Base-by-base conservation (phyloP, 371 early-diverging fungal genomes). In the Mucor piriformis region DNA sequence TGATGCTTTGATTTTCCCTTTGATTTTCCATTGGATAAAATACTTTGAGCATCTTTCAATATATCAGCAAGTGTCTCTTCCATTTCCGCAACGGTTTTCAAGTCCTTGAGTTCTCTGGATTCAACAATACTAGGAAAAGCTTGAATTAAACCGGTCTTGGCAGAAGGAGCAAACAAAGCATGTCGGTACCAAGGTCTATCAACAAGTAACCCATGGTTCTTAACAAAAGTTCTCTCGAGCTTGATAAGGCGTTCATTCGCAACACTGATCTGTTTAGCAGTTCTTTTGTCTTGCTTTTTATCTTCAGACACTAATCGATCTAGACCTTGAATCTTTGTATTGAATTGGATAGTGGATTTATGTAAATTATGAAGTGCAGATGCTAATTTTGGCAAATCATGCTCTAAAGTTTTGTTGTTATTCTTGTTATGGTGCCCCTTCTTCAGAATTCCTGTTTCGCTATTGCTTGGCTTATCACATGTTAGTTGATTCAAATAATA, bases 131-230 rank as follows among this genome's bases (percentile, higher is more conserved):
- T 73, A 13, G 86, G 83, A 42, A 86, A 80, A 1, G 63, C 60
- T 52, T 77, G 73, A 7, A 78, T 49, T 1, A 63, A 69, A 20
- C 82, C 85, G 7, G 76, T 63, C 69, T 74, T 73, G 8, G 73
- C 63, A 11, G 78, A 77, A 3, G 88, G 87, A 6, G 81, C 79
- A 56, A 80, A 78, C 5, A 88, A 52, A 4, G 77, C 76, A 50
- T 88, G 88, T 48, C 83, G 79, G 58, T 76, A 86, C 88, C 88
- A 88, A 10, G 69, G 53, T 21, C 85, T 74, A 3, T 70, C 72
- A 1, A 63, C 64, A 6, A 84, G 66, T 8, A 60, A 27, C 16
- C 87, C 86, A 24, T 75, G 63, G 6, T 74, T 70, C 13, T 79
- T 75, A 24, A 86, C 54, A 54, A 88, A 83, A 5, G 69, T 69